Conservation (phyloP, 352 stramenopile genomes). For the Globisporangium barbulae region DNA sequence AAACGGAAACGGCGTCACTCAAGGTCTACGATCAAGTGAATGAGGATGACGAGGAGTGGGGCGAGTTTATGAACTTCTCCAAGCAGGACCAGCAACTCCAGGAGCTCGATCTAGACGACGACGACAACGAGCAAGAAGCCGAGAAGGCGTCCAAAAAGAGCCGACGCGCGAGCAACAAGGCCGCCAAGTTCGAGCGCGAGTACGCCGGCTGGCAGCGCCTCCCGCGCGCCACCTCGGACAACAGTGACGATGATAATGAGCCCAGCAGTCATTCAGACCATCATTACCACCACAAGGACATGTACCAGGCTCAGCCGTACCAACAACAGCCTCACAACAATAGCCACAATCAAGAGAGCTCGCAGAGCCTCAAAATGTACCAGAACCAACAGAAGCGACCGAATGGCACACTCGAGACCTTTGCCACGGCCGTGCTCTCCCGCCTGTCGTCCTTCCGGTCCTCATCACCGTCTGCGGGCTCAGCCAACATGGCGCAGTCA, state of each 20-base stretch:
- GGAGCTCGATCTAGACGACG: background rate
- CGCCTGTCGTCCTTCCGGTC: conserved; percentile 8
- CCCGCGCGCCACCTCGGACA: conserved; percentile 3
- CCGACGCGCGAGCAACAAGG: conserved; percentile 4
- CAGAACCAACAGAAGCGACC: background rate
- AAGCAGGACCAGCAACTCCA: background rate
- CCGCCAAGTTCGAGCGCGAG: conserved; percentile 1
- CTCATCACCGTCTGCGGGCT: background rate
- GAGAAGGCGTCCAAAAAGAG: conserved; percentile 6
- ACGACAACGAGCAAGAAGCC: conserved; percentile 8
- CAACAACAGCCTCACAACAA: background rate
- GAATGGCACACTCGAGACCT: conserved; percentile 8
- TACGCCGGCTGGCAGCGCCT: conserved; percentile 7
- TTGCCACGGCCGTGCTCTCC: conserved; percentile 6
- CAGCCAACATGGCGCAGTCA: background rate
- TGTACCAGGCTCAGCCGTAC: conserved; percentile 10
- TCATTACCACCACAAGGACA: conserved; percentile 1
- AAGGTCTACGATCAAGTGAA: conserved; percentile 39
- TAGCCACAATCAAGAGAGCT: background rate
- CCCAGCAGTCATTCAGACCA: background rate
- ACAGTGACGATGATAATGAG: conserved; percentile 1
- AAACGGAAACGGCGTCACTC: conserved; percentile 20
- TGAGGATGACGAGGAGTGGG: conserved; percentile 49
- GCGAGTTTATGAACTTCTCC: conserved; percentile 51
- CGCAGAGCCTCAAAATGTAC: background rate